Evolutionary conservation across 129 eudicot species (phyloP).

Genomic region (Centella asiatica): DNA sequence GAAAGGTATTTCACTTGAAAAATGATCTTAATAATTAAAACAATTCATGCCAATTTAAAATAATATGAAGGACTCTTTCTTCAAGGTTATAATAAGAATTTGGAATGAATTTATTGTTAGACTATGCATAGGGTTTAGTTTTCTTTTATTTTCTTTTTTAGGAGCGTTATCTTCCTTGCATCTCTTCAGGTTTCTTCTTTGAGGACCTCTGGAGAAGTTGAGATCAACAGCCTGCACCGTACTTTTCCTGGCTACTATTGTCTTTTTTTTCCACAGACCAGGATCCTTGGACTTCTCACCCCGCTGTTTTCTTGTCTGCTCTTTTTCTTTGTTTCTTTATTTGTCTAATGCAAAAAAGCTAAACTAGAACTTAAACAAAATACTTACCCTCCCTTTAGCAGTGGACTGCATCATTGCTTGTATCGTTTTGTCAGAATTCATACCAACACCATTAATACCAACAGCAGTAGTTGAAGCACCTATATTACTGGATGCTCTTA

Average conservation of each 20-base stretch:
- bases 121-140: no score
- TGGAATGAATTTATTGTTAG: no score
- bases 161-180: no score
- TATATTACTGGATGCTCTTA: constrained; percentile 41
- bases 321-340: neutral
- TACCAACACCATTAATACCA: constrained; percentile 47
- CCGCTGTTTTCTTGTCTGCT: neutral
- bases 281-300: no score
- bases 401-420: constrained; percentile 78
- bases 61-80: no score
- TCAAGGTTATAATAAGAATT: no score
- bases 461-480: constrained; percentile 47
- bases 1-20: no score
- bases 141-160: no score
- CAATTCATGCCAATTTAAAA: neutral
- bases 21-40: neutral
- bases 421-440: constrained; percentile 60
- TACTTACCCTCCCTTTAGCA: constrained; percentile 70
- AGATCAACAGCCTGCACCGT: no score
- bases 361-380: neutral
- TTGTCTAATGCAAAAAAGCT: neutral
- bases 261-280: no score
- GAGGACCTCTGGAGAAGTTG: no score
- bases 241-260: no score
- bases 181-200: neutral